Evolutionary conservation across 345 rosid species (phyloP), one percentile per base, ranked within the genome.

Genomic region (Rubroshorea leprosula): DNA sequence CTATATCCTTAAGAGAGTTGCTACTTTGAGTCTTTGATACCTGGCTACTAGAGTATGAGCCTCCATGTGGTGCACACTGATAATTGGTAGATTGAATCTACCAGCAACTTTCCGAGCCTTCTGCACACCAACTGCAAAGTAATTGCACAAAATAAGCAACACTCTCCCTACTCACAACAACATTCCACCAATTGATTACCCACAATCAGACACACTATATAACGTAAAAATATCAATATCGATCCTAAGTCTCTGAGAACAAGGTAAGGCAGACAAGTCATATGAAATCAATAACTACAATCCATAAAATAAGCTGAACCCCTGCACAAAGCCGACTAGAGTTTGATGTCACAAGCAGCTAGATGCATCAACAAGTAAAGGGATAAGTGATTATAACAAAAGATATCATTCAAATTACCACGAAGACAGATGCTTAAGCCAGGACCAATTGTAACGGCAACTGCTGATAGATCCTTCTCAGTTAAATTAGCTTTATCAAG

Each of bases 381-480:
- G 27, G 9, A 6, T 21, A 16, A n/a, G 26, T 26, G 43, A 51
- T 23, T 23, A 21, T 16, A 51, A 57, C 16, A 17, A n/a, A 24
- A 19, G 29, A 0, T n/a, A 10, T 5, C 10, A 61, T 31, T 5
- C 39, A 27, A 63, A 68, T 74, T 83, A 92, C 98, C 97, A 0
- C 96, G 91, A 68, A 92, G 93, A 67, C 97, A 92, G 41, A 92
- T 93, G 72, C 98, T 75, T 66, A 92, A 79, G 66, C 96, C 97
- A 66, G 98, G 98, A 65, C 98, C 98, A 76, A 89, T 89, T 55
- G 98, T 92, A 62, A 92, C 98, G 72, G 98, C 98, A 77, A 92
- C 82, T 10, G 95, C 98, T 72, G 98, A 83, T 58, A 92, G 76
- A 70, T 92, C 82, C 16, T 65, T 62, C 67, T 70, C 93, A 16